Base-by-base conservation (phyloP, 2,329 filamentous ascomycete genomes). In the Fusarium buxicola region DNA sequence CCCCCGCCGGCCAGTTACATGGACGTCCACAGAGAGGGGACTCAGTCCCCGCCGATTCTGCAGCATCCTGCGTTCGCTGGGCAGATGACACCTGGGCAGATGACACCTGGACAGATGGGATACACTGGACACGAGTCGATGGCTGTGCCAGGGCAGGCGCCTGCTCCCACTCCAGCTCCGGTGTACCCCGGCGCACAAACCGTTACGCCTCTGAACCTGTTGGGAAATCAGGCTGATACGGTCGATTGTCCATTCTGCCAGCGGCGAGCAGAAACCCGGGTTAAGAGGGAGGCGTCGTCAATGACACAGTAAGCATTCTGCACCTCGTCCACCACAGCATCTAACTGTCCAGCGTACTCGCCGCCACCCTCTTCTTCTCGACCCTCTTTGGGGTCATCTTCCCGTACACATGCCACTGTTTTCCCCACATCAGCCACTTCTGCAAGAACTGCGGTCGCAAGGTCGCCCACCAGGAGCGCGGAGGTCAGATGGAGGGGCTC, bases 201-300 rank as follows among this genome's bases (percentile, higher is more conserved):
- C 4, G 70, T 72, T 4, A 72, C 70, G 32, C 70, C 70, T 3
- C 38, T 72, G 7, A 57, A 72, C 31, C 58, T 72, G 2, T 55
- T 72, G 3, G 62, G 49, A 16, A 62, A 70, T 9, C 70, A 72
- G 25, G 32, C 67, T 10, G 70, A 72, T 35, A 57, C 41, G 2
- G 30, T 72, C 28, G 70, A 72, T 25, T 72, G 70, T 31, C 70
- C 70, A 1, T 72, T 72, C 44, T 72, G 70, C 15, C 61, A 59
- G 11, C 63, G 59, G 1, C 63, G 69, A 5, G 46, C 55, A 2
- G 55, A 62, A 30, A 72, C 70, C 8, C 44, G 48, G 5, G 68
- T 72, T 2, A 58, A 63, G 60, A 68, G 63, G 2, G 38, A 56
- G 3, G 45, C 70, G 2, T 72, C 70, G 10, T 27, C 35, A 34